Percentiles rank a stretch among this genome's conserved stretches.
Evolutionary conservation across 2,329 filamentous ascomycete genomes (phyloP).

Genomic region (Beauveria asiatica): DNA sequence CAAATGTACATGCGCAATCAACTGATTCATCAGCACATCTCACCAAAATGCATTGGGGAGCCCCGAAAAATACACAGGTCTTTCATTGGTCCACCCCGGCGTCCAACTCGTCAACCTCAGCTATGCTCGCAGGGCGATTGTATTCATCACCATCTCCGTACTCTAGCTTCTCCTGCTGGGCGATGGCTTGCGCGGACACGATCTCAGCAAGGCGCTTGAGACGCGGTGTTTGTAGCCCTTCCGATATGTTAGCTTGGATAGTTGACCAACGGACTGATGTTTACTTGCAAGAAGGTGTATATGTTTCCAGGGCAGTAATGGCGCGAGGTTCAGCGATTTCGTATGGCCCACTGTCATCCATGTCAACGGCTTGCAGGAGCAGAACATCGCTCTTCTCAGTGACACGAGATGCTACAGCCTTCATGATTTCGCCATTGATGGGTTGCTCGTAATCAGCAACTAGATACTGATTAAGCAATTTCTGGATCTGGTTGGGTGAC

Average conservation of each 20-base stretch:
- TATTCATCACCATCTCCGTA: slow-evolving; percentile 37
- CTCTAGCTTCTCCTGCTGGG: slow-evolving; percentile 82
- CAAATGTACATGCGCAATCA: slow-evolving; percentile 7
- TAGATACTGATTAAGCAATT: slow-evolving; percentile 95
- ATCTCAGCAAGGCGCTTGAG: slow-evolving; percentile 97
- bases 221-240: slow-evolving; percentile 91
- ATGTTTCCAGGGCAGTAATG: slow-evolving; percentile 94
- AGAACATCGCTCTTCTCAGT: slow-evolving; percentile 98
- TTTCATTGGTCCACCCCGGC: slow-evolving; percentile 19
- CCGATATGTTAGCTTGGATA: background rate
- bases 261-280: background rate
- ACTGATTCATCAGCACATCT: slow-evolving; percentile 8
- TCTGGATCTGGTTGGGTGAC: slow-evolving; percentile 97
- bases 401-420: slow-evolving; percentile 91
- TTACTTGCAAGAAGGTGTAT: slow-evolving; percentile 86
- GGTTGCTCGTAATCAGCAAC: slow-evolving; percentile 98
- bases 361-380: slow-evolving; percentile 87
- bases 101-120: slow-evolving; percentile 42
- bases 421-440: slow-evolving; percentile 99
- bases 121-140: slow-evolving; percentile 41
- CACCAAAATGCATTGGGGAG: background rate
- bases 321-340: slow-evolving; percentile 95
- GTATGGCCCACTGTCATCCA: slow-evolving; percentile 97
- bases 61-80: background rate
- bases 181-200: slow-evolving; percentile 90